These are phyloP conservation scores for Quercus tomentella DNA, from an alignment of 331 rosid genomes.

Conservation along the genomic window DNA sequence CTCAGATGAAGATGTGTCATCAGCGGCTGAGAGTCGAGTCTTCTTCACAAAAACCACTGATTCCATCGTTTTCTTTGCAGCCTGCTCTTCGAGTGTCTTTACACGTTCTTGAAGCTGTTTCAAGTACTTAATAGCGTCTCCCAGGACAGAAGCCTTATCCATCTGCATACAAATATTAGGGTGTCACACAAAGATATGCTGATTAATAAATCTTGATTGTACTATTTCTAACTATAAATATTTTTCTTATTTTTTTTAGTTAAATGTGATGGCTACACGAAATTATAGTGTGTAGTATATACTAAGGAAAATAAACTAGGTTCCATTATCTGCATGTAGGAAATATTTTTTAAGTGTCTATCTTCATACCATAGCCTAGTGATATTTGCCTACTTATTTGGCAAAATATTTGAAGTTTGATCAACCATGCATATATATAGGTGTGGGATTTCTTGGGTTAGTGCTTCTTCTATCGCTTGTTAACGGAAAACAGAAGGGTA, in stretches of 20 bases:
- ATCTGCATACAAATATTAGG: conserved; percentile 36
- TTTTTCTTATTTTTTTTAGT: not conserved
- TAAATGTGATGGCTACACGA: not conserved
- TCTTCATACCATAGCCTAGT: no score
- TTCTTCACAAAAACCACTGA: conserved; percentile 43
- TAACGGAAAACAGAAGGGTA: no score
- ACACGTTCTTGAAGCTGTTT: conserved; percentile 57
- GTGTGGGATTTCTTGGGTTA: no score
- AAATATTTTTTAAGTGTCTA: not conserved
- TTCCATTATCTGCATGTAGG: not conserved
- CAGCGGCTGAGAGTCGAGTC: conserved; percentile 30
- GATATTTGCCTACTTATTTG: no score
- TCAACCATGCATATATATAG: no score
- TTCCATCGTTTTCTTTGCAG: conserved; percentile 35
- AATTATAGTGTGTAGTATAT: not conserved
- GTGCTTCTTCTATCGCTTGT: no score
- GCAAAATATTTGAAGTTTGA: no score
- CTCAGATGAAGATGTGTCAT: conserved; percentile 30
- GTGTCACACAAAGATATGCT: not conserved
- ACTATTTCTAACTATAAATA: not conserved
- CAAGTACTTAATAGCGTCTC: conserved; percentile 61
- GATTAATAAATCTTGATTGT: no score
- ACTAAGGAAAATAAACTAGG: not conserved
- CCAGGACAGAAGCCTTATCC: conserved; percentile 90
- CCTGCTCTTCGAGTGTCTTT: conserved; percentile 50